Base-by-base conservation (phyloP, 2,329 filamentous ascomycete species). In the Diplocarpon mali region DNA sequence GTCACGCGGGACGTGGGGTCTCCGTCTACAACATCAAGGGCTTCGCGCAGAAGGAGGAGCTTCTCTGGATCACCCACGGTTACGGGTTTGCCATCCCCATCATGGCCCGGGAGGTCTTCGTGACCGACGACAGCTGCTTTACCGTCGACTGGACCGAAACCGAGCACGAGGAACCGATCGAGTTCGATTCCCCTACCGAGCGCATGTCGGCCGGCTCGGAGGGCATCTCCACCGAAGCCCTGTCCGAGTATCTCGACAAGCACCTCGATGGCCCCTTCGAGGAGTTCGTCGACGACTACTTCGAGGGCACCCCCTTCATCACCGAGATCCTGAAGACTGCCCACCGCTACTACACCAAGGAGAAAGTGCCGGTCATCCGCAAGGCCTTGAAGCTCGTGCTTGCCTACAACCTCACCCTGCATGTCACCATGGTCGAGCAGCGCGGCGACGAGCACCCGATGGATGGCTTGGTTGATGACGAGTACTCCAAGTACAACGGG, bases 321-420 rank as follows among this genome's bases (percentile, higher is more conserved):
- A 95, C 88, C 5, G 87, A 95, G 67, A 90, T 96, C 59, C 76
- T 96, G 59, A 95, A 95, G 78, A 95, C 89, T 1, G 88, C 87
- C 7, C 89, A 94, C 69, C 86, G 86, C 60, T 95, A 85, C 70
- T 95, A 94, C 68, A 75, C 78, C 65, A 88, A 89, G 65, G 86
- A 92, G 64, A 83, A 87, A 68, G 76, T 86, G 47, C 84, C 85
- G 1, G 85, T 95, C 54, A 87, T 96, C 63, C 86, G 89, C 62
- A 95, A 96, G 70, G 89, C 89, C 1, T 73, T 96, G 57, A 95
- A 95, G 72, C 78, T 95, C 42, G 85, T 95, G 38, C 75, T 96
- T 47, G 90, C 90, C 27, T 96, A 96, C 75, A 95, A 95, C 67
- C 73, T 96, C 45, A 96, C 90, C 15, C 72, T 90, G 57, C 88